Evolutionary conservation across 306 rosid genomes (phyloP), one percentile per base, ranked within the genome.

Genomic region (Quercus mongolica): DNA sequence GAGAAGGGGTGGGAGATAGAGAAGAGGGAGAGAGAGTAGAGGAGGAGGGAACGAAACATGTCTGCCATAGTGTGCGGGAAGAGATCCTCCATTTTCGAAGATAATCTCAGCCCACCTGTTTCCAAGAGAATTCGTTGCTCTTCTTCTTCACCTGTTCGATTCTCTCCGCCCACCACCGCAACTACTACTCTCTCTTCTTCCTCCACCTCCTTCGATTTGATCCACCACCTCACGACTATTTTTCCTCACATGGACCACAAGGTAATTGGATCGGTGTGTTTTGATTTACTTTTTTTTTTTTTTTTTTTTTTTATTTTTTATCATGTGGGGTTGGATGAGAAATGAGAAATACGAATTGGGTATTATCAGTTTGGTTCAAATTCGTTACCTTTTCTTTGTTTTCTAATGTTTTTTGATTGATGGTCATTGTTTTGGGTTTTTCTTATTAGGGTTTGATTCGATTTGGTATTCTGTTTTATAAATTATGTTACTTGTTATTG

Each of bases 31-130:
- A 57, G 79, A 46, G 83, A 67, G 74, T 73, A 67, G 79, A 75
- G 87, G 87, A 63, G 81, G 23, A 82, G 81, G 88, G 67, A 86
- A 79, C 88, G 77, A 88, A 93, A 88, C 91, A 94, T 94, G 98
- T 94, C 98, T 94, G 98, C 98, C 88, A 77, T 91, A 54, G 92
- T 94, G 92, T 93, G 94, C 67, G 98, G 98, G 76, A 93, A 93
- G 98, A 93, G 98, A 91, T 93, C 98, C 26, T 62, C 80, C 82
- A 86, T 93, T 44, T 93, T 93, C 87, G 92, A 91, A 82, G 93
- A 91, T 56, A 67, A 15, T 67, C 15, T 18, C 21, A 67, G 51
- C 49, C 94, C 89, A 7, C 85, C 84, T 30, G 83, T 86, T 68
- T 80, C 96, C 11, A 91, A 91, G 89, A 90, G 91, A 87, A 87